Conservation (phyloP, 768 basidiomycete species). For the Astraeus odoratus region DNA sequence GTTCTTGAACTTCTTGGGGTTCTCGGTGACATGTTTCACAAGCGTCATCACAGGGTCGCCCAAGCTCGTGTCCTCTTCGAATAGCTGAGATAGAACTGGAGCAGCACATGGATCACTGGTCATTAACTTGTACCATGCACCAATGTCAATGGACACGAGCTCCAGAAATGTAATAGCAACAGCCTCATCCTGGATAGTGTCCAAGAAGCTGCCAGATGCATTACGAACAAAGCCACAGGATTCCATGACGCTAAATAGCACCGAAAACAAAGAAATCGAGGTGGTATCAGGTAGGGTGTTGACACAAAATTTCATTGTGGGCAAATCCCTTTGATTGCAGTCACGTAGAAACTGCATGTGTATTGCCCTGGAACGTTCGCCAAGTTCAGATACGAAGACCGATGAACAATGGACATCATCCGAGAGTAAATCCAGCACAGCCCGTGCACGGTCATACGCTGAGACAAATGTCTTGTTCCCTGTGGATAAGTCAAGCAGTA, state of each 20-base stretch:
- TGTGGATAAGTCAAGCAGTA: conserved; percentile 4
- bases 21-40: neutral
- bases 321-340: neutral
- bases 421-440: neutral
- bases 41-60: neutral
- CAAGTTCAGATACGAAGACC: neutral
- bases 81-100: neutral
- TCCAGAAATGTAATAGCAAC: neutral
- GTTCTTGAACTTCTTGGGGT: neutral
- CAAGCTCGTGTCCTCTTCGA: neutral
- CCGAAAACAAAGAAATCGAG: neutral
- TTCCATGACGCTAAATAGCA: neutral
- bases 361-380: neutral
- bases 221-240: neutral
- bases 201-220: neutral
- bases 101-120: neutral
- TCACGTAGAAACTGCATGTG: neutral
- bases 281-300: neutral
- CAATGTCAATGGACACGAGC: neutral
- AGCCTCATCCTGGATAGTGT: conserved; percentile 2
- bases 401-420: neutral
- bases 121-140: conserved; percentile 2
- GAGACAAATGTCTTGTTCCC: neutral
- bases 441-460: neutral
- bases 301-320: neutral